Percentiles rank a stretch among this genome's conserved stretches.
These are phyloP conservation scores for Diaporthe citri DNA, from an alignment of 2,329 filamentous ascomycete species.

Conservation along the genomic window DNA sequence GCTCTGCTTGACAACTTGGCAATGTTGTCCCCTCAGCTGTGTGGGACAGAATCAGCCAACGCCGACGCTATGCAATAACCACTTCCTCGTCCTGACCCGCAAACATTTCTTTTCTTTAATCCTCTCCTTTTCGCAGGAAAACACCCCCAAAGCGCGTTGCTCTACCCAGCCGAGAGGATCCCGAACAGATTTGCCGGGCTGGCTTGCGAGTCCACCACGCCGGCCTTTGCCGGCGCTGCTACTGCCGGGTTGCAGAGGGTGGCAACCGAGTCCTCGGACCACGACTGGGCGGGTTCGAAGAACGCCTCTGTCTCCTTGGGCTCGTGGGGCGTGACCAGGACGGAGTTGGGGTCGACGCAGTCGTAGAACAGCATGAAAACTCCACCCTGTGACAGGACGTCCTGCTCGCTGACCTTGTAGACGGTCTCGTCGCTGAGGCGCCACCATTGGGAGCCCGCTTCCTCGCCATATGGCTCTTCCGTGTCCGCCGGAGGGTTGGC, in stretches of 20 bases:
- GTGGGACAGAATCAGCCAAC: slow-evolving; percentile 40
- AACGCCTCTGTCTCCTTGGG: not conserved
- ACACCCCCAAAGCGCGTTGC: not conserved
- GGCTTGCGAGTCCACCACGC: not conserved
- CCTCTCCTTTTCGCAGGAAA: not conserved
- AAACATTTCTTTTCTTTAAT: not conserved
- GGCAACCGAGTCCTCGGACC: slow-evolving; percentile 26
- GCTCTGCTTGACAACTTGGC: not conserved
- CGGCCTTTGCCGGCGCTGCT: not conserved
- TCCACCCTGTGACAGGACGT: slow-evolving; percentile 80
- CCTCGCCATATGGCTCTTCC: slow-evolving; percentile 38
- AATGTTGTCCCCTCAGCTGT: not conserved
- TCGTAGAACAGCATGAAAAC: slow-evolving; percentile 99
- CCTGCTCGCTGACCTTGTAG: slow-evolving; percentile 76
- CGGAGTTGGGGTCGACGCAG: slow-evolving; percentile 67
- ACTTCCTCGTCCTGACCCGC: not conserved
- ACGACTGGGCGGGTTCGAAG: not conserved
- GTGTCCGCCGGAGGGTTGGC: slow-evolving; percentile 39
- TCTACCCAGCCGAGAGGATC: slow-evolving; percentile 11
- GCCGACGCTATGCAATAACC: slow-evolving; percentile 47
- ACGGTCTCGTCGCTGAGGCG: slow-evolving; percentile 92
- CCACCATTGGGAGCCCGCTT: slow-evolving; percentile 79
- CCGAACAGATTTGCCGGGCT: slow-evolving; percentile 27
- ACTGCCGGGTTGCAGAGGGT: slow-evolving; percentile 31
- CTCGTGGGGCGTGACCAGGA: slow-evolving; percentile 50